Evolutionary conservation across 768 basidiomycete species (phyloP), one percentile per base, ranked within the genome.

Genomic region (Dentipellis fragilis): DNA sequence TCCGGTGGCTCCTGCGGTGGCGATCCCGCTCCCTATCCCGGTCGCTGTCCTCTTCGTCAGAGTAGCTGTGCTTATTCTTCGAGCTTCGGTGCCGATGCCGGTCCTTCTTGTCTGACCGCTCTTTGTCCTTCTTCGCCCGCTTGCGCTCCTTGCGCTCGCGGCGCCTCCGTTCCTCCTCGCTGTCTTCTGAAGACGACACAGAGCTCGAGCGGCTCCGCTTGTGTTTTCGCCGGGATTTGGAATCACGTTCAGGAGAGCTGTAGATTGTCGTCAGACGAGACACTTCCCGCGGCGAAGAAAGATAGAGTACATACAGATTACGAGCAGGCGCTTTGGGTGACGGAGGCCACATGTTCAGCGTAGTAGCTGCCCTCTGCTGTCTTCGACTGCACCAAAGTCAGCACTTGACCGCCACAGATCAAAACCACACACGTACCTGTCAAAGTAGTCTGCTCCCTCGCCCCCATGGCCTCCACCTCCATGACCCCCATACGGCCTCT

Each of bases 251-350:
- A 0, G 77, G 80, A 21, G 83, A 83, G 49, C 86, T 89, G 54
- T 5, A 54, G n/a, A 47, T 21, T 51, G 49, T 53, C 37, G 46
- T 7, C 12, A 35, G 29, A 62, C 46, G 49, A 16, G 14, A 37
- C 48, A 55, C 22, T 52, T 17, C 17, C 5, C 51, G 38, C 47
- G 52, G 7, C 52, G 22, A 23, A 40, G 5, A n/a, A 22, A 29
- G 22, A 56, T 40, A 19, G 6, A 46, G 22, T 2, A 73, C 83
- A 34, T 69, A 87, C 81, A 80, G 59, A 48, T 69, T 68, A 38
- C 87, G 80, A 38, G 77, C 71, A 54, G 82, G 81, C 10, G 75
- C 79, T 59, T 84, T 85, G 0, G 91, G 91, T 2, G 91, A 93
- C 3, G 81, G 69, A 1, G 91, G 91, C 91, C 91, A 93, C n/a